Evolutionary conservation across 306 rosid species (phyloP), one percentile per base, ranked within the genome.

Genomic region (Malus fusca): DNA sequence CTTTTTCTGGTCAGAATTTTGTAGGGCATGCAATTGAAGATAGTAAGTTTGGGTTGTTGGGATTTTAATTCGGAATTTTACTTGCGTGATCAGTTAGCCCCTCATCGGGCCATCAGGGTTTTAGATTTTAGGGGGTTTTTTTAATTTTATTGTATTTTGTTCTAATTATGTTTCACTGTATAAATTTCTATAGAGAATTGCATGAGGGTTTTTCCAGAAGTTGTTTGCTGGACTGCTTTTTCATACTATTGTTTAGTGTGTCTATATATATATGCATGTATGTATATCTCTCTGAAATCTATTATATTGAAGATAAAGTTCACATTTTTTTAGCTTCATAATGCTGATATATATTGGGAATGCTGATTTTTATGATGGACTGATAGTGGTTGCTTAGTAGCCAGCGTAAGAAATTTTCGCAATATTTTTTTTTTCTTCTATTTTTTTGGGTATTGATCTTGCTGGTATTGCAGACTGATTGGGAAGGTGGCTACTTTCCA

Each of bases 401-500:
- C 68, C 31, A 43, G n/a, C 22, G 51, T 66, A 35, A 40, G 1
- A 0, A 23, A 5, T 17, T 8, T 11, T 53, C n/a, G 18, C 21
- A 23, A 12, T 37, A 53, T 26, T n/a, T 31, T 76, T 3, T 7
- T 61, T 61, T 4, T n/a, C 23, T 56, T 5, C 4, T 14, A 31
- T 13, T n/a, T 33, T 28, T 33, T 15, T 75, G 35, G 18, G 42
- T 60, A 21, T 77, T 77, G 58, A 23, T 9, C 23, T 68, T 58
- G 5, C n/a, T 8, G 13, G 17, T 77, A 44, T 46, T 85, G 89
- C 91, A 92, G 98, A 92, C 94, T 68, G 96, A 92, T 82, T 90
- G 98, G 98, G 98, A 92, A 77, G 96, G 94, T 73, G 98, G 98
- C 15, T 86, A 65, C 76, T 92, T 78, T 76, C 98, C 96, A 12